phyloP scores from a whole-genome alignment of 805 yeast species.

The Komagataella ulmi region DNA sequence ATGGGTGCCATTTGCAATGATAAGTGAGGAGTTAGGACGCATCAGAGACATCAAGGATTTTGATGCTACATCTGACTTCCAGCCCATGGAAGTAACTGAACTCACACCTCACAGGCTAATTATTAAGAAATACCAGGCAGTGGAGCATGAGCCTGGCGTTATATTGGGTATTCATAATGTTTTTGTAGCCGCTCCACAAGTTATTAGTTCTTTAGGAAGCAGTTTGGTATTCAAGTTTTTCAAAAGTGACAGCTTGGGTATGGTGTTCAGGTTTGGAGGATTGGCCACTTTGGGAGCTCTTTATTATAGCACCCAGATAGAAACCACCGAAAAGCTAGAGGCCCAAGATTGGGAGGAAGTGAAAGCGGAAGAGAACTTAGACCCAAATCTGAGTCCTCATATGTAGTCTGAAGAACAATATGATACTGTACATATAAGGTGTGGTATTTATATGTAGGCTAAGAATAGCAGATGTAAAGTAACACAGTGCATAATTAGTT shows the following conservation, averaged over 20 bases:
- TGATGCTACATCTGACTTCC: constrained; percentile 1
- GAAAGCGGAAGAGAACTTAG: neutral
- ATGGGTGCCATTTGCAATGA: constrained; percentile 56
- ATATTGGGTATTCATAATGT: constrained; percentile 45
- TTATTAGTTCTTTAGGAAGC: constrained; percentile 33
- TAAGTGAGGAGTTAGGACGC: constrained; percentile 42
- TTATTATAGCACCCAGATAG: constrained; percentile 25
- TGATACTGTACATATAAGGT: neutral
- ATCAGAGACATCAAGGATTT: constrained; percentile 31
- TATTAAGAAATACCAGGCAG: constrained; percentile 18
- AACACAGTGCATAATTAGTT: neutral
- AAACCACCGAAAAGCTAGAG: constrained; percentile 22
- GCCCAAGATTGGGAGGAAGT: constrained; percentile 18
- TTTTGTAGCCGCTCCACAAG: constrained; percentile 46
- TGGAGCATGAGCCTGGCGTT: constrained; percentile 44
- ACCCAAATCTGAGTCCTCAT: neutral
- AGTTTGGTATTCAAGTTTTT: constrained; percentile 30
- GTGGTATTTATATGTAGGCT: neutral
- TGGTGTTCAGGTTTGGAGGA: constrained; percentile 49
- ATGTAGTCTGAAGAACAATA: neutral
- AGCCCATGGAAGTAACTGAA: neutral
- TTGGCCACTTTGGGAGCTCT: constrained; percentile 33
- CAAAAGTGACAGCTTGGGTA: constrained; percentile 31
- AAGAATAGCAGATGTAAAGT: neutral
- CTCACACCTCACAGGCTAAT: constrained; percentile 3